Evolutionary conservation across 257 asterid species (phyloP).

Genomic region (Lithospermum erythrorhizon): DNA sequence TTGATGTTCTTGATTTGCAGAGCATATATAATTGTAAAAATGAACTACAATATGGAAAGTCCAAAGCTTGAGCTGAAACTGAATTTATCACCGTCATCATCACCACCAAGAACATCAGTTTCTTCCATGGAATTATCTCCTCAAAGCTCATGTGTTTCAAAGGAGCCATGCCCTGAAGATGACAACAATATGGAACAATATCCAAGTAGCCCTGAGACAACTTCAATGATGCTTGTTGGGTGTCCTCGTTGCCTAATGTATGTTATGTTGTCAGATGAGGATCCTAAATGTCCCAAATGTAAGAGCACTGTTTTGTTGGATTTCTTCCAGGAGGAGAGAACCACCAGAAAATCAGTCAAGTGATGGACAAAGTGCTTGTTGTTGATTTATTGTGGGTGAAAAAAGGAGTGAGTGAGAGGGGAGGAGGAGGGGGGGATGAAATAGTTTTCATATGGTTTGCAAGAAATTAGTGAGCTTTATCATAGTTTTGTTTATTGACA

Average conservation of each 20-base stretch:
- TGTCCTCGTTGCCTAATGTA: slow-evolving; percentile 90
- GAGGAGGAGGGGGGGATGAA: too few species aligned
- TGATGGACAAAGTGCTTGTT: neutral
- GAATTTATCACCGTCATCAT: neutral
- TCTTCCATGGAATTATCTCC: slow-evolving; percentile 19
- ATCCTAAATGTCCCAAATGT: slow-evolving; percentile 80
- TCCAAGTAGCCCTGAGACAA: slow-evolving; percentile 38
- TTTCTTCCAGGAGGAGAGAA: slow-evolving; percentile 25
- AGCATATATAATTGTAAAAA: neutral
- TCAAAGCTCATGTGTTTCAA: slow-evolving; percentile 42
- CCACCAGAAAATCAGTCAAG: slow-evolving; percentile 4
- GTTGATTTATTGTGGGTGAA: too few species aligned
- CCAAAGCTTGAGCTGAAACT: neutral
- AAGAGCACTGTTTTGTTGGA: slow-evolving; percentile 77
- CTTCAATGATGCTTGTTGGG: slow-evolving; percentile 42
- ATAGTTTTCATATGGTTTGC: too few species aligned
- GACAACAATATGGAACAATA: slow-evolving; percentile 14
- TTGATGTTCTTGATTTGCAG: neutral
- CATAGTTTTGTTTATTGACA: neutral
- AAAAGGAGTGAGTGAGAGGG: neutral
- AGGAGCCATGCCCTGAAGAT: slow-evolving; percentile 46
- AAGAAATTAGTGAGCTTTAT: too few species aligned
- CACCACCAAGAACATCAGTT: slow-evolving; percentile 5
- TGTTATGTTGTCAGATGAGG: slow-evolving; percentile 74
- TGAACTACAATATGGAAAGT: slow-evolving; percentile 1